Base-by-base conservation (phyloP, 2,329 filamentous ascomycete genomes). In the Trichoderma breve region DNA sequence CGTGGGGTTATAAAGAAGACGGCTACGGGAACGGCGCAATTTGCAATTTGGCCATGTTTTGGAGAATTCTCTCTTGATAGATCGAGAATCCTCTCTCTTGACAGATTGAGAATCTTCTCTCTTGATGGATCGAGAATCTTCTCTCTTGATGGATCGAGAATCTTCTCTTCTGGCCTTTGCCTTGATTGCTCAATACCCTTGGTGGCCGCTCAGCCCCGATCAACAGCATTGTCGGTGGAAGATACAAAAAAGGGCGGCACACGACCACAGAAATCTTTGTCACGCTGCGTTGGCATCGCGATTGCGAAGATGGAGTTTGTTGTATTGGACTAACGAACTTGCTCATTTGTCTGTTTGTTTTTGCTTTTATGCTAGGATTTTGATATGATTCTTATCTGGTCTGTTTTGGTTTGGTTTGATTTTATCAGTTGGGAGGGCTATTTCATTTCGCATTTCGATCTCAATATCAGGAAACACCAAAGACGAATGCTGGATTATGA, bases 271-370 rank as follows among this genome's bases (percentile, higher is more conserved):
- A 32, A 53, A 53, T 70, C 21, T 28, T 61, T 61, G 67, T 14
- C 67, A 62, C 39, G 21, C 21, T 62, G 39, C 21, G 66, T 36
- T 32, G 43, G 57, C 28, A 24, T 70, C 21, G 60, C 36, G 30
- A 36, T 62, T 70, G 67, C 57, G 39, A 57, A 53, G 57, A 53
- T 36, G 67, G 67, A 70, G 57, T 70, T 62, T 70, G 39, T 61
- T 61, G 63, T 26, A 55, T 55, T 34, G 26, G 63, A 26, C 18
- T 66, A n/a, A 55, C n/a, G 26, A 24, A 32, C 36, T 63, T 63
- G 60, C 47, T 43, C 34, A 43, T 62, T 39, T 36, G 30, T 62
- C 18, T 24, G 26, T 21, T 60, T n/a, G 9, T 14, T 39, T 61
- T 30, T 18, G 21, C 7, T 64, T 28, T 18, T 11, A 34, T 51